Percentiles rank a stretch among this genome's conserved stretches.
Conservation (phyloP, 768 basidiomycete genomes). For the Rhizopogon rudus region DNA sequence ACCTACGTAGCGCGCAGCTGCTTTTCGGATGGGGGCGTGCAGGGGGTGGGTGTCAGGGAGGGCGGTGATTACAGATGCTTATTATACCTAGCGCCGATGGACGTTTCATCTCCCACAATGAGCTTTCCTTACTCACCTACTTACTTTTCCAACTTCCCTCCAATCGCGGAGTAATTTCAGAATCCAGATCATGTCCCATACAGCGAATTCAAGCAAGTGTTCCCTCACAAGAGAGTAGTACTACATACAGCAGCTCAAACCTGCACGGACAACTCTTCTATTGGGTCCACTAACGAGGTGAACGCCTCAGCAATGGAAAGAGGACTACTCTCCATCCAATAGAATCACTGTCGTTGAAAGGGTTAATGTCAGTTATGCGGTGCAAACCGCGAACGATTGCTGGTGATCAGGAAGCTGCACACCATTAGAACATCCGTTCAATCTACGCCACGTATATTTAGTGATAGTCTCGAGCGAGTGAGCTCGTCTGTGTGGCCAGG, state of each 20-base stretch:
- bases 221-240: constrained; percentile 16
- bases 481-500: constrained; percentile 32
- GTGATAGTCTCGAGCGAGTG: constrained; percentile 30
- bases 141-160: too few species aligned
- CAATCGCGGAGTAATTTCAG: too few species aligned
- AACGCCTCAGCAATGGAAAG: constrained; percentile 19
- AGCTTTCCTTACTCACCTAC: too few species aligned
- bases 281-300: constrained; percentile 34
- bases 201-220: too few species aligned
- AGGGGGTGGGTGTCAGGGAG: too few species aligned
- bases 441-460: background rate
- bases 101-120: too few species aligned
- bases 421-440: constrained; percentile 22
- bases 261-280: constrained; percentile 56
- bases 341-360: constrained; percentile 25
- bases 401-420: constrained; percentile 30
- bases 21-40: too few species aligned
- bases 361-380: constrained; percentile 34
- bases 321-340: constrained; percentile 16
- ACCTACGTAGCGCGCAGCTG: too few species aligned
- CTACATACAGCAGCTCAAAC: constrained; percentile 42
- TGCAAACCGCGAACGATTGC: constrained; percentile 29
- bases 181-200: too few species aligned
- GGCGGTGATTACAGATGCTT: too few species aligned
- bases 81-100: too few species aligned